Evolutionary conservation across 2,329 filamentous ascomycete species (phyloP).

Genomic region (Sporothrix variecibatus): DNA sequence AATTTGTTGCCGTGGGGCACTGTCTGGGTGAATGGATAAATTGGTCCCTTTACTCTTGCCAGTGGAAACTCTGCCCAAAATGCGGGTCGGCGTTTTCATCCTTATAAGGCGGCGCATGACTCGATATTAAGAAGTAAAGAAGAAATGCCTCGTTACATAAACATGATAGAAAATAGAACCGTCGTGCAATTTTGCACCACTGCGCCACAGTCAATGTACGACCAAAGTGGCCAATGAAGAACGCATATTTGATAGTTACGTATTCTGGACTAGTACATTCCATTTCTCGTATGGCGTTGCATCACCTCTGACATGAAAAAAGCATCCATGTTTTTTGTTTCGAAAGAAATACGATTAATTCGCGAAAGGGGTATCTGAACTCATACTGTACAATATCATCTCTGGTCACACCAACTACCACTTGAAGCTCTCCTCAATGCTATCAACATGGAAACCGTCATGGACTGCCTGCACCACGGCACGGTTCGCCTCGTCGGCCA

Average conservation of each 20-base stretch:
- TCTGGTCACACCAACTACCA: neutral
- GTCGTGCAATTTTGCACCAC: neutral
- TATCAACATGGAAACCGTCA: slow-evolving; percentile 12
- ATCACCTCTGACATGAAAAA: neutral
- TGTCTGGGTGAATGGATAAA: neutral
- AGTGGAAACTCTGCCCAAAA: neutral
- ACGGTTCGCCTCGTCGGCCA: slow-evolving; percentile 11
- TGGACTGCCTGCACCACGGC: neutral
- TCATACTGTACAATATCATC: neutral
- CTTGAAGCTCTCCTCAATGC: slow-evolving; percentile 1
- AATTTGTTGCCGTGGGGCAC: neutral
- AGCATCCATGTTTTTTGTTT: no score
- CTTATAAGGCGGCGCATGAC: neutral
- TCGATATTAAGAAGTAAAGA: neutral
- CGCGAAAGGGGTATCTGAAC: neutral
- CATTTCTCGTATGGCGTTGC: no score
- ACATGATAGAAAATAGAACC: neutral
- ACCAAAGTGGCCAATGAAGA: no score
- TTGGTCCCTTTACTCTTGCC: neutral
- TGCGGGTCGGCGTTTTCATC: neutral
- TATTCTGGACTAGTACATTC: no score
- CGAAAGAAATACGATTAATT: neutral
- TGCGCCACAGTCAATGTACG: no score
- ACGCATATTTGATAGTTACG: no score
- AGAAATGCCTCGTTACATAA: neutral